These are phyloP conservation scores for Trichosanthes cucumerina DNA, from an alignment of 306 rosid species.

Conservation along the genomic window DNA sequence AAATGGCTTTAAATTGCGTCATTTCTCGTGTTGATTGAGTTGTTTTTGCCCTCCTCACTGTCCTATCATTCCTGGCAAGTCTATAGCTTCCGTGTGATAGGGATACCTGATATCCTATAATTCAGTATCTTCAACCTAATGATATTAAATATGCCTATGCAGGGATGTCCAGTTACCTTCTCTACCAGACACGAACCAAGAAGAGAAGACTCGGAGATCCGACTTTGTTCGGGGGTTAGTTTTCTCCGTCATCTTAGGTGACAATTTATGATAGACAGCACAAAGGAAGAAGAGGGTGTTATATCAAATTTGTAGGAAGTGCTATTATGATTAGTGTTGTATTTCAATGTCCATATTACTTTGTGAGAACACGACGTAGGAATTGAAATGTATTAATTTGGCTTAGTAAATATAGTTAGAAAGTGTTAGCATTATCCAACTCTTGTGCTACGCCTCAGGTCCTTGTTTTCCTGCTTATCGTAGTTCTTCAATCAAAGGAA, in stretches of 20 bases:
- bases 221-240: constrained; percentile 50
- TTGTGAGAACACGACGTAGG: neutral
- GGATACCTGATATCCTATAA: neutral
- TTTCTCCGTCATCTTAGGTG: constrained; percentile 39
- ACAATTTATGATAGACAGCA: constrained; percentile 27
- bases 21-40: neutral
- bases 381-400: neutral
- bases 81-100: neutral
- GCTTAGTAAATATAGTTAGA: constrained; percentile 2
- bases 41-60: neutral
- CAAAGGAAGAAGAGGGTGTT: neutral
- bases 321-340: neutral
- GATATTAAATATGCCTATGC: constrained; percentile 10
- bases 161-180: constrained; percentile 30
- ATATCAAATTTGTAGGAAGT: neutral
- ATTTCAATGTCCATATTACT: neutral
- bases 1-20: neutral
- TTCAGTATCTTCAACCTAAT: neutral
- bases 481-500: neutral
- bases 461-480: neutral
- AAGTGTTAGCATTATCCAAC: constrained; percentile 14
- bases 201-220: constrained; percentile 41
- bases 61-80: neutral
- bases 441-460: constrained; percentile 3
- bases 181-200: constrained; percentile 38